Evolutionary conservation across 306 rosid species (phyloP).

Genomic region (Dalbergia cultrata): DNA sequence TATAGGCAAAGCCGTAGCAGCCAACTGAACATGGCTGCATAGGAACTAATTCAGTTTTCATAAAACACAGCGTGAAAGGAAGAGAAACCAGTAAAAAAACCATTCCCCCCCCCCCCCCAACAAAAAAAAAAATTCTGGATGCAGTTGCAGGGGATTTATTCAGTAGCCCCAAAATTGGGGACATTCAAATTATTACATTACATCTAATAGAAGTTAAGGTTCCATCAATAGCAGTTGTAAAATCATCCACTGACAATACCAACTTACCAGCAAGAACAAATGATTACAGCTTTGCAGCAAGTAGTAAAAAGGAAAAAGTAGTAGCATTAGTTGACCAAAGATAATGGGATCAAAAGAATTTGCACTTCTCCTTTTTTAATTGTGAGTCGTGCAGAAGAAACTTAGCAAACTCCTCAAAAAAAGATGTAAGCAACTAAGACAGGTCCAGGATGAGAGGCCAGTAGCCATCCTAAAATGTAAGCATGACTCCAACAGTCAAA

Average conservation of each 20-base stretch:
- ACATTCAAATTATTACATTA: background rate
- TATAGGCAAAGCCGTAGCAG: conserved; percentile 93
- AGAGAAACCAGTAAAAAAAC: background rate
- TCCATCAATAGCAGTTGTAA: background rate
- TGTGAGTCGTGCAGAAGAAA: too few species aligned
- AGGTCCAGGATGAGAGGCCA: too few species aligned
- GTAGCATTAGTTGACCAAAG: background rate
- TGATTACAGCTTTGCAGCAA: background rate
- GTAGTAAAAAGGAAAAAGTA: background rate
- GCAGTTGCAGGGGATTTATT: background rate
- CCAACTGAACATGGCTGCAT: conserved; percentile 89
- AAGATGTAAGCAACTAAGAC: too few species aligned
- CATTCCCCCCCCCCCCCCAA: too few species aligned
- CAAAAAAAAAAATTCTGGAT: conserved; percentile 5
- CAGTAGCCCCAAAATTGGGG: background rate
- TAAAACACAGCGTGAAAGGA: background rate
- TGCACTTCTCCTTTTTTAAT: background rate
- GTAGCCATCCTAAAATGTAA: too few species aligned
- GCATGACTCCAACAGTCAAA: too few species aligned
- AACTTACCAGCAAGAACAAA: background rate
- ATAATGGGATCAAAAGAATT: background rate
- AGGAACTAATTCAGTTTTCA: conserved; percentile 38
- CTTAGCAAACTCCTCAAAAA: too few species aligned
- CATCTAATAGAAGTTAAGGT: background rate
- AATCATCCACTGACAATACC: background rate